phyloP scores from a whole-genome alignment of 768 basidiomycete genomes.

The Rubroboletus satanas region DNA sequence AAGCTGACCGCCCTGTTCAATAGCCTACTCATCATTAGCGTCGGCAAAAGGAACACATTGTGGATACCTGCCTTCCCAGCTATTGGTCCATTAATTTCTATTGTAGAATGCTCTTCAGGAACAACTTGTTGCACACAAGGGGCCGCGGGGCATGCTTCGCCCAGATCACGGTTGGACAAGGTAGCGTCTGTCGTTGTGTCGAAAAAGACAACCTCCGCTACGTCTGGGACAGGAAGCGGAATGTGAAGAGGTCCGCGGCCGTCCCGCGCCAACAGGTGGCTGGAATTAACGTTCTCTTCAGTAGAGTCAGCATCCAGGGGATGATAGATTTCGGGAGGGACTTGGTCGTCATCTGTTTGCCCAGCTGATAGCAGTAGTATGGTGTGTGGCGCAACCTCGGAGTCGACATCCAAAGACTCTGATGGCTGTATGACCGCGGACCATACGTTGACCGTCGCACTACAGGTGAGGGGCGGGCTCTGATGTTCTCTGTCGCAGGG shows the following conservation, averaged over 20 bases:
- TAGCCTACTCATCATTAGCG: neutral
- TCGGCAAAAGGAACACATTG: neutral
- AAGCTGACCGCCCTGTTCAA: conserved; percentile 1
- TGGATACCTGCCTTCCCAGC: conserved; percentile 1
- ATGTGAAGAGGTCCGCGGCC: conserved; percentile 2
- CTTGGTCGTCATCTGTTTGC: neutral
- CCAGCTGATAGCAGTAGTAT: neutral
- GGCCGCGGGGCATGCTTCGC: neutral
- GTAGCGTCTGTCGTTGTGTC: neutral
- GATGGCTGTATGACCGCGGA: neutral
- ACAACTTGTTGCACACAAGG: neutral
- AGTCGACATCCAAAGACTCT: neutral
- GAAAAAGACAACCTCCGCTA: conserved; percentile 18
- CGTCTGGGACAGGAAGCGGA: conserved; percentile 15
- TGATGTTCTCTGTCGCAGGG: neutral
- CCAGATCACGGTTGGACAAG: neutral
- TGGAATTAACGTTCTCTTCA: neutral
- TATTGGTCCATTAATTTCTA: neutral
- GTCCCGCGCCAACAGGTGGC: neutral
- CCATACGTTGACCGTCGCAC: neutral
- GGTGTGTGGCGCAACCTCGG: neutral
- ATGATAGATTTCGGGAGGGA: neutral
- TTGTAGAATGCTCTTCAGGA: neutral
- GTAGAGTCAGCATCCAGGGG: neutral
- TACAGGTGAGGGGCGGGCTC: neutral